Evolutionary conservation across 805 yeast species (phyloP).

Genomic region (Saccharomycopsis amapae): DNA sequence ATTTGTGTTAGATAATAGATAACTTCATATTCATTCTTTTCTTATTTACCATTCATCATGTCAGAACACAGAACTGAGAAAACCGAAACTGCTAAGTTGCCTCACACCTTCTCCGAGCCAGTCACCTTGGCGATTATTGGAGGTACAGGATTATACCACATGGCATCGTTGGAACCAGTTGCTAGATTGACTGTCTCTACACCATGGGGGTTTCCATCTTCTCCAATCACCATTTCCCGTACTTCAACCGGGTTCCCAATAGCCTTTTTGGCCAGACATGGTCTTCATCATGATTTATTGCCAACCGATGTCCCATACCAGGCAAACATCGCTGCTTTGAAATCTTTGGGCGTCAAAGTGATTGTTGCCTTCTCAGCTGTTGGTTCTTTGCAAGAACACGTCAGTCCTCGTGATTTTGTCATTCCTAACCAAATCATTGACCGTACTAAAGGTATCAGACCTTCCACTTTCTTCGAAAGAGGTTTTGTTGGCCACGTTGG

Average conservation of each 20-base stretch:
- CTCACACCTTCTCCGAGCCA: slow-evolving; percentile 52
- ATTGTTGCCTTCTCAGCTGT: slow-evolving; percentile 93
- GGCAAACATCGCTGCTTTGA: slow-evolving; percentile 95
- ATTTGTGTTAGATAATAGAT: too few relatives aligned
- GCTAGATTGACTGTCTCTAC: slow-evolving; percentile 77
- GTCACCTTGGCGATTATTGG: slow-evolving; percentile 88
- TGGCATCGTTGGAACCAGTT: slow-evolving; percentile 76
- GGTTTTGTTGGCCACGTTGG: slow-evolving; percentile 97
- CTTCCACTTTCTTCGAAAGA: slow-evolving; percentile 78
- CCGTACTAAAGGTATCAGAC: slow-evolving; percentile 91
- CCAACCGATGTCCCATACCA: slow-evolving; percentile 90
- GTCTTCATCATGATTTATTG: slow-evolving; percentile 77
- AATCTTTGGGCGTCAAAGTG: slow-evolving; percentile 77
- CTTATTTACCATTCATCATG: not conserved
- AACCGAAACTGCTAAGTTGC: slow-evolving; percentile 28
- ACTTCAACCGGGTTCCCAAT: slow-evolving; percentile 73
- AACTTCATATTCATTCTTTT: too few relatives aligned
- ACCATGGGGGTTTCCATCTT: slow-evolving; percentile 97
- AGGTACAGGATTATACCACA: slow-evolving; percentile 93
- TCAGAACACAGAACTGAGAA: slow-evolving; percentile 1
- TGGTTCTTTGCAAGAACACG: slow-evolving; percentile 85
- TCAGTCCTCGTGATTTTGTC: slow-evolving; percentile 94
- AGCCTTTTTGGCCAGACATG: slow-evolving; percentile 94
- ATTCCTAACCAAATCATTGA: slow-evolving; percentile 94
- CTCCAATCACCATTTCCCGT: slow-evolving; percentile 85